Evolutionary conservation across 306 rosid species (phyloP).

Genomic region (Cicer judaicum): DNA sequence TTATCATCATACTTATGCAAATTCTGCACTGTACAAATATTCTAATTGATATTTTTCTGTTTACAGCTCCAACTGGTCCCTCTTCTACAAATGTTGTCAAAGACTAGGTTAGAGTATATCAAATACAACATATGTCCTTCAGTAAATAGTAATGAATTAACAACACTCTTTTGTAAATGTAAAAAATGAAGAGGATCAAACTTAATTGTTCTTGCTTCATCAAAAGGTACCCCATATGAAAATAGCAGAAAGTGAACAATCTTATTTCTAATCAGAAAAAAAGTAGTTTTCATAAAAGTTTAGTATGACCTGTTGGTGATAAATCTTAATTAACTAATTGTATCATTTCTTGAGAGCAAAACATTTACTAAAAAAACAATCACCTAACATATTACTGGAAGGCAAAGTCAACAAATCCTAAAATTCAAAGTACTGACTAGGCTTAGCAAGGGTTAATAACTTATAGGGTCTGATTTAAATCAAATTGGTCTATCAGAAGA

Average conservation of each 20-base stretch:
- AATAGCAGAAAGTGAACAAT: conserved; percentile 8
- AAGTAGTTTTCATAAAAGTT: neutral
- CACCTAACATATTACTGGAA: neutral
- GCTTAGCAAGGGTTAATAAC: neutral
- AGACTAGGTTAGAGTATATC: neutral
- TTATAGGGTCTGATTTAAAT: neutral
- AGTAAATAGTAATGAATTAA: conserved; percentile 5
- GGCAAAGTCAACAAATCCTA: neutral
- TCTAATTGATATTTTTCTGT: neutral
- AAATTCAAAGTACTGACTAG: conserved; percentile 1
- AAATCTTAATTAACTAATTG: neutral
- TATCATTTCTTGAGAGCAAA: neutral
- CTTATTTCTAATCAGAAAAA: conserved; percentile 10
- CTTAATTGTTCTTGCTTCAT: conserved; percentile 3
- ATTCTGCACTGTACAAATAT: neutral
- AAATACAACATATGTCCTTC: neutral
- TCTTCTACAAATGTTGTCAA: conserved; percentile 8
- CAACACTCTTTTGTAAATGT: conserved; percentile 3
- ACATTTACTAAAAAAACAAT: neutral
- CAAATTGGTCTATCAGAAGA: neutral
- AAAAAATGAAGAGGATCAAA: conserved; percentile 2
- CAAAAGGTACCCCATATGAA: conserved; percentile 6
- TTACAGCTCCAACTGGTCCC: neutral
- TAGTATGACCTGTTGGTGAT: neutral
- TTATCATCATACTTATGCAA: conserved; percentile 25